These are phyloP conservation scores for Fusarium metavorans DNA, from an alignment of 2,329 filamentous ascomycete species.

Conservation along the genomic window DNA sequence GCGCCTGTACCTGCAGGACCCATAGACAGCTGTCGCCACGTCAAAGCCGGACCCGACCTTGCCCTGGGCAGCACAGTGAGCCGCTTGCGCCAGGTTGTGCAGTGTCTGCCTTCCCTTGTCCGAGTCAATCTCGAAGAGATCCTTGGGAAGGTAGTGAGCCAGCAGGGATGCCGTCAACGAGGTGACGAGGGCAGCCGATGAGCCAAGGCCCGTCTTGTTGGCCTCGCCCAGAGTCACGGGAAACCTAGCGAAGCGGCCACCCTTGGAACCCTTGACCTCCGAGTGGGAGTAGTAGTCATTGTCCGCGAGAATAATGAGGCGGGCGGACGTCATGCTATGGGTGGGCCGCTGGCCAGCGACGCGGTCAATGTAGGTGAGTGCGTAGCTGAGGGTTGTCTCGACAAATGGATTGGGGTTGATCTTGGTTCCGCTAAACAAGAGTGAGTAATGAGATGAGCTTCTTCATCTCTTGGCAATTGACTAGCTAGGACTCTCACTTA, in stretches of 20 bases:
- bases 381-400: conserved; percentile 90
- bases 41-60: conserved; percentile 98
- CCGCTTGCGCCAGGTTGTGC: conserved; percentile 93
- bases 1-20: conserved; percentile 90
- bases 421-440: conserved; percentile 55
- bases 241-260: conserved; percentile 79
- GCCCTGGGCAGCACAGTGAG: conserved; percentile 95
- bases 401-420: conserved; percentile 82
- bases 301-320: conserved; percentile 90
- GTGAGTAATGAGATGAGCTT: conserved; percentile 22
- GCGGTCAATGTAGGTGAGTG: conserved; percentile 80
- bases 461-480: background rate
- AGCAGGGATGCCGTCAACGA: conserved; percentile 83
- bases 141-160: conserved; percentile 75
- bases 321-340: conserved; percentile 72
- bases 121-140: conserved; percentile 68
- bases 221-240: conserved; percentile 79
- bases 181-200: conserved; percentile 93
- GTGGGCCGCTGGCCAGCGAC: conserved; percentile 51
- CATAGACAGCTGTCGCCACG: conserved; percentile 91
- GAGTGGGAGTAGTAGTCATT: conserved; percentile 93
- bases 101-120: conserved; percentile 70
- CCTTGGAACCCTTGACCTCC: conserved; percentile 45
- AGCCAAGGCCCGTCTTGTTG: conserved; percentile 96
- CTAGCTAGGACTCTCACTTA: conserved; percentile 62